A percentile compares a stretch with the other conserved stretches of the same genome.
phyloP scores from a whole-genome alignment of 2,329 filamentous ascomycete species.

The Trichothecium roseum region DNA sequence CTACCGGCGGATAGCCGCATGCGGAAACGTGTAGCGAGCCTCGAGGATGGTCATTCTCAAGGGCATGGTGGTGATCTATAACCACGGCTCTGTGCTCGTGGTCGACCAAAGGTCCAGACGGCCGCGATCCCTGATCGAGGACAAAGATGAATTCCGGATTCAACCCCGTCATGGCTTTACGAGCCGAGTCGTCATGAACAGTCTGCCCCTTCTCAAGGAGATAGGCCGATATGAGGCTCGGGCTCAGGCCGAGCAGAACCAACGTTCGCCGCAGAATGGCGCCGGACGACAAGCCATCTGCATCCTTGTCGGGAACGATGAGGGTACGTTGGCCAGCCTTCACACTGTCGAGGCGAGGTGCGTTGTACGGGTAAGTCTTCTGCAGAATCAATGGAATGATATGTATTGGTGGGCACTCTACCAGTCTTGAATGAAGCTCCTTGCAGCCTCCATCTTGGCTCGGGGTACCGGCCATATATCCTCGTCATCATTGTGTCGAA shows the following conservation, averaged over 20 bases:
- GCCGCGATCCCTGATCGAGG: slow-evolving; percentile 53
- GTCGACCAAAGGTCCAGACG: slow-evolving; percentile 38
- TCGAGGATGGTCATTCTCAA: slow-evolving; percentile 43
- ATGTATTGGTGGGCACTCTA: slow-evolving; percentile 13
- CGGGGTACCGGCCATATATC: slow-evolving; percentile 52
- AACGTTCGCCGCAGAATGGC: slow-evolving; percentile 52
- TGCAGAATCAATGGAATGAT: not conserved
- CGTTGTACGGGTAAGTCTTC: too few species aligned
- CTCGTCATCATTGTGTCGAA: slow-evolving; percentile 31
- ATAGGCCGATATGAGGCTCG: slow-evolving; percentile 43
- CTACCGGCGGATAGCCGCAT: slow-evolving; percentile 53
- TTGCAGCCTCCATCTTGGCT: slow-evolving; percentile 42
- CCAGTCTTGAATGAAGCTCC: slow-evolving; percentile 49
- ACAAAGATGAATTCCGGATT: slow-evolving; percentile 50
- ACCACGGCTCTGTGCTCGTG: slow-evolving; percentile 39
- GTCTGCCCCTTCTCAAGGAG: slow-evolving; percentile 48
- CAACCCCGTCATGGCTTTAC: slow-evolving; percentile 36
- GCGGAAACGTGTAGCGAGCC: slow-evolving; percentile 47
- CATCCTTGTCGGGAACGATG: slow-evolving; percentile 60
- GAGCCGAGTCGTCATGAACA: slow-evolving; percentile 44
- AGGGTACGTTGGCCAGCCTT: slow-evolving; percentile 38
- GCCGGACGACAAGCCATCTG: slow-evolving; percentile 55
- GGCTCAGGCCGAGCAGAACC: slow-evolving; percentile 43
- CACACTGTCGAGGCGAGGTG: slow-evolving; percentile 28
- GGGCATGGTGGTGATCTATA: slow-evolving; percentile 55